phyloP scores from a whole-genome alignment of 352 stramenopile genomes.

The Globisporangium middletonii region DNA sequence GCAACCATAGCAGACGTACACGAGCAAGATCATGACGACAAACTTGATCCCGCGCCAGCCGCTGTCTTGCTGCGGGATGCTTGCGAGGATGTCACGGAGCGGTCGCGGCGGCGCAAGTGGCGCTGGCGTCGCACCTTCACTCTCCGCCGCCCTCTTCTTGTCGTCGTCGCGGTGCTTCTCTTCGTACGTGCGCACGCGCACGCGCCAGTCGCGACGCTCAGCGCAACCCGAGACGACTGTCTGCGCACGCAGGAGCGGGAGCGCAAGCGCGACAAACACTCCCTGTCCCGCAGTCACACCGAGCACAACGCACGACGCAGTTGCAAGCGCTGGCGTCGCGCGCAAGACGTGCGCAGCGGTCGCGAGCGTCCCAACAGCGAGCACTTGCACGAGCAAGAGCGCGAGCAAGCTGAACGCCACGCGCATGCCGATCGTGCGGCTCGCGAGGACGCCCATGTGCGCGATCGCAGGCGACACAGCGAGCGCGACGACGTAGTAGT shows the following conservation, averaged over 20 bases:
- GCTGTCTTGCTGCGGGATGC: conserved; percentile 21
- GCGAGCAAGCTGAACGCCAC: conserved; percentile 42
- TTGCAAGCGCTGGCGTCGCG: conserved; percentile 6
- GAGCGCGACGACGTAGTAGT: conserved; percentile 77
- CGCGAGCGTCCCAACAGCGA: conserved; percentile 19
- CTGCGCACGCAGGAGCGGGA: conserved; percentile 23
- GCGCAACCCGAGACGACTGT: conserved; percentile 32
- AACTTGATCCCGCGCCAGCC: conserved; percentile 60
- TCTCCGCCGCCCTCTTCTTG: conserved; percentile 3
- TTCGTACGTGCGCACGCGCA: conserved; percentile 32
- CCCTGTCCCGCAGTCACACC: conserved; percentile 19
- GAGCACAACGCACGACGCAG: conserved; percentile 9
- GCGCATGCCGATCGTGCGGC: conserved; percentile 49
- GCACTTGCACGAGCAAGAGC: conserved; percentile 30
- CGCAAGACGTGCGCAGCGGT: conserved; percentile 6
- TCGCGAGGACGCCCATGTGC: conserved; percentile 45
- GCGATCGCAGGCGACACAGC: conserved; percentile 60
- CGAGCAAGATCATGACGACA: conserved; percentile 40
- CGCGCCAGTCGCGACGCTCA: conserved; percentile 31
- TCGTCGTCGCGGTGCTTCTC: conserved; percentile 15
- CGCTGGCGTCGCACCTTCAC: background rate
- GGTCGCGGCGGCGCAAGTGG: background rate
- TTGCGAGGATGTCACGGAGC: conserved; percentile 1
- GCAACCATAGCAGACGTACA: conserved; percentile 22
- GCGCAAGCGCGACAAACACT: conserved; percentile 18